A percentile compares a stretch with the other conserved stretches of the same genome.
Conservation (phyloP, 2,329 filamentous ascomycete genomes). For the Botryosphaeria agaves region DNA sequence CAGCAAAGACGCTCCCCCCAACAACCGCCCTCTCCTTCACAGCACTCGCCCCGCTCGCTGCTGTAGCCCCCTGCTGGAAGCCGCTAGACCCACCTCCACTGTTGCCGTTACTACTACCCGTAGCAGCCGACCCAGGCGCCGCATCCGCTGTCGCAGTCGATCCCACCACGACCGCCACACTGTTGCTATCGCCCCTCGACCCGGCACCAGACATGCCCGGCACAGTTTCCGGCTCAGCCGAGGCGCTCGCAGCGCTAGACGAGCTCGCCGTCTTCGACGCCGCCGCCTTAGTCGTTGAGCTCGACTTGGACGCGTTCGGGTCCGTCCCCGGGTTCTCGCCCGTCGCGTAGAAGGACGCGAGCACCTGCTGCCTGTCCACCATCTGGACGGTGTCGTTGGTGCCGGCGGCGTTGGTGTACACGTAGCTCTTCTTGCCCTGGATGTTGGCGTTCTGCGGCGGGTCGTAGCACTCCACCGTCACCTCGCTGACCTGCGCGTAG, state of each 20-base stretch:
- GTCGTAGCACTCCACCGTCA: constrained; percentile 77
- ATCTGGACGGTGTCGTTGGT: constrained; percentile 66
- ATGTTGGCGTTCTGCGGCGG: constrained; percentile 53
- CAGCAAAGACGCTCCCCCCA: not conserved
- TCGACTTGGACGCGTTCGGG: constrained; percentile 16
- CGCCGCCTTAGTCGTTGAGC: constrained; percentile 9
- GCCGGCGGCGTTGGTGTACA: constrained; percentile 45
- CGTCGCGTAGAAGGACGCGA: constrained; percentile 66
- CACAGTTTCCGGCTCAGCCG: constrained; percentile 25
- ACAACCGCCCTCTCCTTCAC: not conserved
- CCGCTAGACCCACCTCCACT: not conserved
- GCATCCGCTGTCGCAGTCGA: too few species aligned
- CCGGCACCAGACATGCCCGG: constrained; percentile 38
- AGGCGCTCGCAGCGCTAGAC: constrained; percentile 9
- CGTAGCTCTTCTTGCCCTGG: constrained; percentile 49
- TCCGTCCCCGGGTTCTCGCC: constrained; percentile 49
- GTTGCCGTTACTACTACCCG: not conserved
- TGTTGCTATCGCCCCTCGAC: constrained; percentile 19
- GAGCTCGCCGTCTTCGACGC: constrained; percentile 11
- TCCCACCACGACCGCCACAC: constrained; percentile 7
- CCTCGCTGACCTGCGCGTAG: constrained; percentile 60
- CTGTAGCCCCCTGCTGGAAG: not conserved
- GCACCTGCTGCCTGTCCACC: constrained; percentile 54
- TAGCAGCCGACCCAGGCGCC: constrained; percentile 2
- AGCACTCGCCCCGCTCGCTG: not conserved